Evolutionary conservation across 179 eudicot genomes (phyloP).

Genomic region (Heliamphora pulchella): DNA sequence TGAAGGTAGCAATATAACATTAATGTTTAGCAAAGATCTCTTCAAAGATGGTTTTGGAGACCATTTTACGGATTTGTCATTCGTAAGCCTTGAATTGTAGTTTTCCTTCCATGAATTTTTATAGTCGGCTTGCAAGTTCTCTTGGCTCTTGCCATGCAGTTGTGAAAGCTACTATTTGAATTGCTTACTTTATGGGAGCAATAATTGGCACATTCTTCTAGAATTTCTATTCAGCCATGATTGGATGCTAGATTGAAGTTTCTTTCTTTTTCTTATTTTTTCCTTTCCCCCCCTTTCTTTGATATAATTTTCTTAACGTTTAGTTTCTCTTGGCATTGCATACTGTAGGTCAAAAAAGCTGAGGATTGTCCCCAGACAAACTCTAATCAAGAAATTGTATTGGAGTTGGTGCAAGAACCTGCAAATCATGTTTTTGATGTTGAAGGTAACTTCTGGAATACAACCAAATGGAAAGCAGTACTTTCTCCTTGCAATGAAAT

Average conservation of each 20-base stretch:
- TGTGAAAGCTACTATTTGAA: too few species aligned
- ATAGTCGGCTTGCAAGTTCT: not conserved
- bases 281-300: not conserved
- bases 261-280: not conserved
- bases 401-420: constrained; percentile 32
- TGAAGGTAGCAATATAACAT: too few species aligned
- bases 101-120: not conserved
- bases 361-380: constrained; percentile 38
- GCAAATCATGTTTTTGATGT: constrained; percentile 27
- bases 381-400: constrained; percentile 22
- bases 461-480: not conserved
- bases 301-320: not conserved
- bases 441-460: constrained; percentile 38
- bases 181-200: not conserved
- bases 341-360: constrained; percentile 48
- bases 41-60: too few species aligned
- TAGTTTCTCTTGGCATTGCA: not conserved
- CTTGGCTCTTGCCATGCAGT: too few species aligned
- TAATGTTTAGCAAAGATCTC: too few species aligned
- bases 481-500: not conserved
- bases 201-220: not conserved
- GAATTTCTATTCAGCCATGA: not conserved
- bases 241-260: not conserved
- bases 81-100: not conserved
- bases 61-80: too few species aligned